Percentiles rank a stretch among this genome's conserved stretches.
Evolutionary conservation across 2,329 filamentous ascomycete genomes (phyloP).

Genomic region (Didymosphaeria variabile): DNA sequence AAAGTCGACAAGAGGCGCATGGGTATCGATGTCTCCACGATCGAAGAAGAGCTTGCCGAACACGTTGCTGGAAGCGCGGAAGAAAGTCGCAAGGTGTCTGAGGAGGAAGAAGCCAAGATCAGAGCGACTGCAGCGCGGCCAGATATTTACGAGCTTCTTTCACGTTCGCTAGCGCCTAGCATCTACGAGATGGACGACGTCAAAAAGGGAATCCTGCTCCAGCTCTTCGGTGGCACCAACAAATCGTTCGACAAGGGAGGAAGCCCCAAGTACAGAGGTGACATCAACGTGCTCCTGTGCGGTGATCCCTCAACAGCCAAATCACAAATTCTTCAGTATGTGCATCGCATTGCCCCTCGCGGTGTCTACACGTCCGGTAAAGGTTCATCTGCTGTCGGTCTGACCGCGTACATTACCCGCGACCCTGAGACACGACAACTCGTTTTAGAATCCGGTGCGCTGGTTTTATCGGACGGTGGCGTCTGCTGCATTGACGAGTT

Average conservation of each 20-base stretch:
- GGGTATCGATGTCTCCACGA: slow-evolving; percentile 87
- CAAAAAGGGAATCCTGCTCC: slow-evolving; percentile 96
- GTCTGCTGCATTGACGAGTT: slow-evolving; percentile 83
- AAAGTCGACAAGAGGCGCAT: slow-evolving; percentile 96
- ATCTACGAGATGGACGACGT: slow-evolving; percentile 99
- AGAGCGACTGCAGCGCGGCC: slow-evolving; percentile 78
- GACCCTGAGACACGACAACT: slow-evolving; percentile 78
- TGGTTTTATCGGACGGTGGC: slow-evolving; percentile 78
- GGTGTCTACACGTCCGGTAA: slow-evolving; percentile 81
- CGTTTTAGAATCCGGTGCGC: slow-evolving; percentile 77
- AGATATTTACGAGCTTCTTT: slow-evolving; percentile 92
- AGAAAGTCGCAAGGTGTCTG: slow-evolving; percentile 81
- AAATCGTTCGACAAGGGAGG: slow-evolving; percentile 97
- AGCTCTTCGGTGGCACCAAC: slow-evolving; percentile 97
- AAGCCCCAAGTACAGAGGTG: slow-evolving; percentile 92
- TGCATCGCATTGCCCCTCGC: slow-evolving; percentile 96
- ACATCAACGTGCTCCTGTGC: slow-evolving; percentile 96
- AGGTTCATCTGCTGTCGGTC: slow-evolving; percentile 77
- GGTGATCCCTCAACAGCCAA: slow-evolving; percentile 97
- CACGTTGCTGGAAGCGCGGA: slow-evolving; percentile 76
- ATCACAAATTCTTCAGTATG: slow-evolving; percentile 91
- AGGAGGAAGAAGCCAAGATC: slow-evolving; percentile 91
- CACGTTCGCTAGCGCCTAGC: slow-evolving; percentile 90
- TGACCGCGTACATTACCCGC: slow-evolving; percentile 79
- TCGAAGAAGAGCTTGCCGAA: slow-evolving; percentile 83